Evolutionary conservation across 805 yeast genomes (phyloP).

Genomic region (Lipomyces lipofer): DNA sequence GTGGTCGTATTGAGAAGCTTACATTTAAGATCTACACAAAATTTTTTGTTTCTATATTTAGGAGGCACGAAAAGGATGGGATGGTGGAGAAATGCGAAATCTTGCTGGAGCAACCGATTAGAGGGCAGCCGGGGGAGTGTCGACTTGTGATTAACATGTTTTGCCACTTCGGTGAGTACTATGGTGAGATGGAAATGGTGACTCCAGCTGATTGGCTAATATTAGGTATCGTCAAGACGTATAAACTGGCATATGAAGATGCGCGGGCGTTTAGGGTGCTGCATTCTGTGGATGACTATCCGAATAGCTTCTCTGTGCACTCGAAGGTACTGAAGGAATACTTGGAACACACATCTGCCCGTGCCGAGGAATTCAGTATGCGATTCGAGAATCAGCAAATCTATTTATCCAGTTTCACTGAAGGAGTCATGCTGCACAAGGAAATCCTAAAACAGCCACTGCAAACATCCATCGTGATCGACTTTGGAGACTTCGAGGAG

Average conservation of each 20-base stretch:
- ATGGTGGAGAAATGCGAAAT: conserved; percentile 22
- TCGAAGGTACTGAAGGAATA: conserved; percentile 18
- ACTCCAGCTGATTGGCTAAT: neutral
- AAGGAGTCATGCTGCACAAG: conserved; percentile 6
- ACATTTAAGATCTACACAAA: conserved; percentile 19
- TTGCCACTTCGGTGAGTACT: conserved; percentile 17
- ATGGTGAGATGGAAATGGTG: neutral
- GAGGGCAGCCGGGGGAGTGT: conserved; percentile 3
- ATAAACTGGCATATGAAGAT: conserved; percentile 16
- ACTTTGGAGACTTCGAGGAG: conserved; percentile 13
- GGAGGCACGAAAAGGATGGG: conserved; percentile 25
- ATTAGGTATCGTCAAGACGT: conserved; percentile 24
- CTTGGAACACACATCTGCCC: conserved; percentile 26
- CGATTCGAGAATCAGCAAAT: conserved; percentile 10
- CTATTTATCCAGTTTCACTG: conserved; percentile 22
- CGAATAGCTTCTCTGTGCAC: conserved; percentile 14
- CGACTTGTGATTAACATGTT: conserved; percentile 16
- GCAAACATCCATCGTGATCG: conserved; percentile 22
- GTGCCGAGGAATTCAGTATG: conserved; percentile 27
- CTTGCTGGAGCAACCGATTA: conserved; percentile 9
- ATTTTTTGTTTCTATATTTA: conserved; percentile 24
- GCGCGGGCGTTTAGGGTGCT: conserved; percentile 20
- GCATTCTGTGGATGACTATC: conserved; percentile 21
- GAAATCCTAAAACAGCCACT: conserved; percentile 29
- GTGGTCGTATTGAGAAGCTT: neutral